Conservation (phyloP, 2,329 filamentous ascomycete genomes). For the Trichoderma cornu-damae region DNA sequence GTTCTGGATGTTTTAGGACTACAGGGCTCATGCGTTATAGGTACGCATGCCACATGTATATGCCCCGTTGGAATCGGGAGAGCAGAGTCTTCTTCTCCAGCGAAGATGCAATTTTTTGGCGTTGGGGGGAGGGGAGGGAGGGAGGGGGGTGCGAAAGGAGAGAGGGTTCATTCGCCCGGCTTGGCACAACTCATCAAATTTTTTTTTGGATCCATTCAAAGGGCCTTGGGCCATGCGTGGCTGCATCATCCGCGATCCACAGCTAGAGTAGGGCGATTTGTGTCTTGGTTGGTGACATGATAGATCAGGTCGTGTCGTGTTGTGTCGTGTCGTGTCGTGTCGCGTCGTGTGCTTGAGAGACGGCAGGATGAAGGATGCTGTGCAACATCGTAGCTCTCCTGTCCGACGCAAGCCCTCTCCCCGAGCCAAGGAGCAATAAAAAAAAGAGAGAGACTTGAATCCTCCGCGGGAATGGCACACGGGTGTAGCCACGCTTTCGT, state of each 20-base stretch:
- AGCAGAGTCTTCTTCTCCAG: neutral
- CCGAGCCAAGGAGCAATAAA: neutral
- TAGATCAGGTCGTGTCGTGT: no score
- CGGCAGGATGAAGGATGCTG: neutral
- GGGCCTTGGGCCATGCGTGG: neutral
- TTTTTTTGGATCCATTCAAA: neutral
- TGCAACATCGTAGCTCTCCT: neutral
- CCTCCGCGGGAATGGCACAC: conserved; percentile 15
- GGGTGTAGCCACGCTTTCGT: conserved; percentile 8
- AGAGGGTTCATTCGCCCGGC: neutral
- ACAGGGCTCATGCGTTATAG: neutral
- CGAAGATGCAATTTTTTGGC: neutral
- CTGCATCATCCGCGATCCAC: neutral
- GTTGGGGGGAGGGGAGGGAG: no score
- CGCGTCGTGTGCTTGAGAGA: neutral
- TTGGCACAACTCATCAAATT: neutral
- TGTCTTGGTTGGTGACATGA: no score
- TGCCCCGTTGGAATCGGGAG: neutral
- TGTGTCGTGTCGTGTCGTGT: no score
- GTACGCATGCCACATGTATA: neutral
- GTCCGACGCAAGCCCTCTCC: neutral
- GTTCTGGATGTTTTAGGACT: neutral
- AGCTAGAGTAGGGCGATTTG: no score
- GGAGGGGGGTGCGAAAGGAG: no score
- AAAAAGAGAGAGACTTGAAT: neutral